phyloP scores from a whole-genome alignment of 1,284 basidiomycete species.

The Rhizoctonia solani region DNA sequence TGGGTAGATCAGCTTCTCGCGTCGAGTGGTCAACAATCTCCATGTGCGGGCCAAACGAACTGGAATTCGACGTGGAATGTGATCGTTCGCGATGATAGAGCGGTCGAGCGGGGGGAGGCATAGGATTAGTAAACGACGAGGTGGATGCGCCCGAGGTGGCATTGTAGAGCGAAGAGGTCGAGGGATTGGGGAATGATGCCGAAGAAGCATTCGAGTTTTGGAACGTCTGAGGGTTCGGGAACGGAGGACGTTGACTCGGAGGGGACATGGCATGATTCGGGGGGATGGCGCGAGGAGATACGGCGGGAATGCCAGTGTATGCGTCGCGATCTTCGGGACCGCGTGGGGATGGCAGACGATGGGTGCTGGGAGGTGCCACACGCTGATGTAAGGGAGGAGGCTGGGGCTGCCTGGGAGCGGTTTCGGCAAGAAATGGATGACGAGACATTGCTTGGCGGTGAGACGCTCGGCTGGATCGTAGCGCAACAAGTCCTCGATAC shows the following conservation, averaged over 20 bases:
- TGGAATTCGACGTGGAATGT: background rate
- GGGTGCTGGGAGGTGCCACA: constrained; percentile 23
- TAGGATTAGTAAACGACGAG: constrained; percentile 12
- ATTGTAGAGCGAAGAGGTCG: no score
- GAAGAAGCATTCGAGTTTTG: background rate
- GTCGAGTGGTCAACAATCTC: constrained; percentile 43
- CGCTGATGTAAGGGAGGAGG: constrained; percentile 38
- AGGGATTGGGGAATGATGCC: no score
- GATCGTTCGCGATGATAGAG: constrained; percentile 42
- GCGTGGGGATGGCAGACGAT: constrained; percentile 44
- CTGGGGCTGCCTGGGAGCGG: constrained; percentile 53
- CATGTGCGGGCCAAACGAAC: background rate
- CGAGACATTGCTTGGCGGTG: constrained; percentile 83
- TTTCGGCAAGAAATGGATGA: constrained; percentile 84
- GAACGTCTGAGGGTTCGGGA: constrained; percentile 39
- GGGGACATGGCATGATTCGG: constrained; percentile 63
- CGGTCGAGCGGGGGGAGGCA: constrained; percentile 42
- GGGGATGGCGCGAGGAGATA: constrained; percentile 60
- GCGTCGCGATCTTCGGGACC: background rate
- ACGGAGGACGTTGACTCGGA: constrained; percentile 48
- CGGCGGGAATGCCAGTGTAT: constrained; percentile 48
- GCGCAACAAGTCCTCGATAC: constrained; percentile 88
- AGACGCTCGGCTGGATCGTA: constrained; percentile 89
- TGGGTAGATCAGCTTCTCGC: constrained; percentile 50
- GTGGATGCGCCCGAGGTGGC: constrained; percentile 7